Conservation (phyloP, 306 rosid genomes). For the Sicyos baderoa region DNA sequence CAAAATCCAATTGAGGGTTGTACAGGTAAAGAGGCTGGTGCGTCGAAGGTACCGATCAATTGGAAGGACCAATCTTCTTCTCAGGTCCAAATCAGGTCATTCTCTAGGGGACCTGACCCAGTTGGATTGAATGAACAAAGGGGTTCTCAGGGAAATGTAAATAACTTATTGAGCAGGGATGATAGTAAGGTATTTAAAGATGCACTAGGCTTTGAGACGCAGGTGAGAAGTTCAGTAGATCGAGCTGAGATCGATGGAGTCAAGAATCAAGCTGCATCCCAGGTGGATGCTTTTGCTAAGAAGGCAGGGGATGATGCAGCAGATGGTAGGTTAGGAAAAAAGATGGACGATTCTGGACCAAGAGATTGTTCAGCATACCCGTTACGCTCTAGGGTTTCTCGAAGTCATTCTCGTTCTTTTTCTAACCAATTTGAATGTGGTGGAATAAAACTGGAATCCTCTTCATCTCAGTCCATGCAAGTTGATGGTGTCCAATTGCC, state of each 20-base stretch:
- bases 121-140: slow-evolving; percentile 40
- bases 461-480: slow-evolving; percentile 29
- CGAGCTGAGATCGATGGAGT: slow-evolving; percentile 28
- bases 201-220: slow-evolving; percentile 27
- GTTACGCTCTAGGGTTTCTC: slow-evolving; percentile 44
- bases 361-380: slow-evolving; percentile 39
- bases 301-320: slow-evolving; percentile 29
- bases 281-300: slow-evolving; percentile 27
- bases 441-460: slow-evolving; percentile 44
- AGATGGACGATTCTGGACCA: slow-evolving; percentile 36
- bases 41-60: slow-evolving; percentile 23
- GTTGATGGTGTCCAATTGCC: slow-evolving; percentile 38
- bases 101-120: slow-evolving; percentile 26
- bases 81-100: slow-evolving; percentile 23
- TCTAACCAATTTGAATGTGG: slow-evolving; percentile 69
- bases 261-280: slow-evolving; percentile 25
- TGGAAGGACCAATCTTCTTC: slow-evolving; percentile 37
- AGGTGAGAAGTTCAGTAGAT: slow-evolving; percentile 24
- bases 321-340: slow-evolving; percentile 35
- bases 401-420: slow-evolving; percentile 55
- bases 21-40: slow-evolving; percentile 30
- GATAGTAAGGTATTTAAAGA: slow-evolving; percentile 34
- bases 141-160: slow-evolving; percentile 32
- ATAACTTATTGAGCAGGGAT: slow-evolving; percentile 27
- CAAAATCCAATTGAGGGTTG: slow-evolving; percentile 15